Evolutionary conservation across 257 asterid genomes (phyloP).

Genomic region (Ilex asprella): DNA sequence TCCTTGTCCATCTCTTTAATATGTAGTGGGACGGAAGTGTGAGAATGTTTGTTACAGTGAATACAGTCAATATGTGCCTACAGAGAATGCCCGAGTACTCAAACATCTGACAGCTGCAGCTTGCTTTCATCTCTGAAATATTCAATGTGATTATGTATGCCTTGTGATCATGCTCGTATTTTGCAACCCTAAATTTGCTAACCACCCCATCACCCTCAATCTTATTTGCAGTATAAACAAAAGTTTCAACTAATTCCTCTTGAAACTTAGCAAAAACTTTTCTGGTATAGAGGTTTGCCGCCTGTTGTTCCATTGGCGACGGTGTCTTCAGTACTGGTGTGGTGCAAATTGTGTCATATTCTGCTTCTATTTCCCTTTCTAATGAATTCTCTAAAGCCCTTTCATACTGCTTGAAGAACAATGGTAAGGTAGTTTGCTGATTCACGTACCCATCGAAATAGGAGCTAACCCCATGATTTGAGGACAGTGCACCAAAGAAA

Average conservation of each 20-base stretch:
- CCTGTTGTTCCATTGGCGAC: constrained; percentile 84
- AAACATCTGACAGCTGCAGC: constrained; percentile 83
- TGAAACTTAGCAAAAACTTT: constrained; percentile 68
- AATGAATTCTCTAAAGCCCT: constrained; percentile 63
- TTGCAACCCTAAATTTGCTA: constrained; percentile 73
- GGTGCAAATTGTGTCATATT: constrained; percentile 44
- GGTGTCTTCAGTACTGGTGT: constrained; percentile 64
- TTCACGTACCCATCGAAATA: constrained; percentile 71
- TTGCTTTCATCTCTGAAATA: constrained; percentile 53
- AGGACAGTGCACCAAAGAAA: constrained; percentile 61
- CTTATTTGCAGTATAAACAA: constrained; percentile 73
- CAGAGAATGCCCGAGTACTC: constrained; percentile 74
- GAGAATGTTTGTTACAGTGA: constrained; percentile 72
- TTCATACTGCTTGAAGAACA: constrained; percentile 75
- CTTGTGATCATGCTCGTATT: constrained; percentile 72
- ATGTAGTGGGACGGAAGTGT: constrained; percentile 63
- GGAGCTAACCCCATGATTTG: constrained; percentile 59
- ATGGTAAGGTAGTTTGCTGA: constrained; percentile 62
- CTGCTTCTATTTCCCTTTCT: constrained; percentile 65
- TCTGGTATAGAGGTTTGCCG: constrained; percentile 57
- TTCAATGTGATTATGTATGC: constrained; percentile 50
- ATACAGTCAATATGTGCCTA: constrained; percentile 68
- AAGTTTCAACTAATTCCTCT: constrained; percentile 80
- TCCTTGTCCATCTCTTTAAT: constrained; percentile 67
- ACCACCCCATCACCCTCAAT: constrained; percentile 49